Percentiles rank a stretch among this genome's conserved stretches.
These are phyloP conservation scores for Amanita pseudoporphyria DNA, from an alignment of 768 basidiomycete species.

Conservation along the genomic window DNA sequence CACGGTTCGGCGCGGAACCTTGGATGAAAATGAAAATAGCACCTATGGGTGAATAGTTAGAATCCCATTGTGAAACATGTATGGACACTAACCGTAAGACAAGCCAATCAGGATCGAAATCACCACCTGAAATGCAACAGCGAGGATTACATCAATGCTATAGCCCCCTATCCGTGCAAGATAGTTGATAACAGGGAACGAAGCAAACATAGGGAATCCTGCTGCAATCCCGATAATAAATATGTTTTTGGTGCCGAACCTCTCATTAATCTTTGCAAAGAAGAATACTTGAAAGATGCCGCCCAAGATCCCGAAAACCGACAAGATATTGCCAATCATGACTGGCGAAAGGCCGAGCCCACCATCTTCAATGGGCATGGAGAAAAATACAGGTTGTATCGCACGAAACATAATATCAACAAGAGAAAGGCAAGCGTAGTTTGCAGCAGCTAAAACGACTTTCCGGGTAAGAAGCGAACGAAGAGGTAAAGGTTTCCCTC, in stretches of 20 bases:
- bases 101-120: slow-evolving; percentile 39
- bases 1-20: slow-evolving; percentile 54
- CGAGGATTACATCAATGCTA: slow-evolving; percentile 35
- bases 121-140: slow-evolving; percentile 39
- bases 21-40: slow-evolving; percentile 65
- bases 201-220: slow-evolving; percentile 40
- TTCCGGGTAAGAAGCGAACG: slow-evolving; percentile 39
- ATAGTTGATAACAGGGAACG: slow-evolving; percentile 52
- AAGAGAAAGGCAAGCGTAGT: slow-evolving; percentile 57
- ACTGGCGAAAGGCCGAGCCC: slow-evolving; percentile 64
- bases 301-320: slow-evolving; percentile 50
- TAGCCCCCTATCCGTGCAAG: slow-evolving; percentile 44
- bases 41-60: slow-evolving; percentile 27
- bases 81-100: slow-evolving; percentile 40
- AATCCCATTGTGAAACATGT: not conserved
- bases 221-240: slow-evolving; percentile 43
- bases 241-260: slow-evolving; percentile 54
- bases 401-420: slow-evolving; percentile 59
- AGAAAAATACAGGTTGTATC: slow-evolving; percentile 60
- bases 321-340: slow-evolving; percentile 55
- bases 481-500: slow-evolving; percentile 37
- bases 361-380: slow-evolving; percentile 58
- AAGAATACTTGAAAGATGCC: slow-evolving; percentile 59
- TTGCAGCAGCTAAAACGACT: slow-evolving; percentile 51
- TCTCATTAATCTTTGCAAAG: slow-evolving; percentile 52